Evolutionary conservation across 495 filamentous ascomycete species (phyloP), one percentile per base, ranked within the genome.

Genomic region (Cercophora newfieldiana): DNA sequence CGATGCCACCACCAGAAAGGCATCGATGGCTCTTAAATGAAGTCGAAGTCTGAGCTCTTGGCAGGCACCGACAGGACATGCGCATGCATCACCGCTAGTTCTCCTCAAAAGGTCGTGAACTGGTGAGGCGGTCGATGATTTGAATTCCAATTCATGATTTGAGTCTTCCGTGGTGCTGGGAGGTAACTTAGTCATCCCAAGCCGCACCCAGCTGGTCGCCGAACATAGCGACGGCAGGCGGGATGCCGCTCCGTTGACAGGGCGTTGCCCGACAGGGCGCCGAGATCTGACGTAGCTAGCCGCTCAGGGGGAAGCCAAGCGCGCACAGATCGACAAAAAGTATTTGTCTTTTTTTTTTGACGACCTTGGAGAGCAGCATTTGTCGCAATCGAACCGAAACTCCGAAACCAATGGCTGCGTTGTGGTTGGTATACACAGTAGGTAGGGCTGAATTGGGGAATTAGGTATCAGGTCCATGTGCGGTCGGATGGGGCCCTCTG

Each of bases 111-210:
- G n/a, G 37, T 44, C 37, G 37, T 44, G 37, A 19, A 1, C 54
- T 19, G 54, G 22, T 26, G 54, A 29, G 54, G 54, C 12, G 54
- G n/a, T 44, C 10, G 37, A 57, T 22, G 14, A 57, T 57, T 57
- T 55, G 49, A 63, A 55, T 63, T 63, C 49, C 61, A 63, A 44
- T 55, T 63, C 50, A 56, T 63, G 29, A 54, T 30, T 63, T 47
- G 61, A 63, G 50, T 44, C 61, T 54, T 48, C 29, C 61, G 55
- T 50, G 26, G 21, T 7, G 61, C 50, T 54, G 19, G n/a, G n/a
- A n/a, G n/a, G 12, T 25, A 54, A 54, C 61, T 63, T 54, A 63
- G 61, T 63, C 50, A 63, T 26, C 61, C 49, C 50, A 60, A 26
- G 21, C 8, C 19, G 2, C 30, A 10, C 24, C 33, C 24, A 8